Evolutionary conservation across 1,284 basidiomycete genomes (phyloP).

Genomic region (Takashimella koratensis): DNA sequence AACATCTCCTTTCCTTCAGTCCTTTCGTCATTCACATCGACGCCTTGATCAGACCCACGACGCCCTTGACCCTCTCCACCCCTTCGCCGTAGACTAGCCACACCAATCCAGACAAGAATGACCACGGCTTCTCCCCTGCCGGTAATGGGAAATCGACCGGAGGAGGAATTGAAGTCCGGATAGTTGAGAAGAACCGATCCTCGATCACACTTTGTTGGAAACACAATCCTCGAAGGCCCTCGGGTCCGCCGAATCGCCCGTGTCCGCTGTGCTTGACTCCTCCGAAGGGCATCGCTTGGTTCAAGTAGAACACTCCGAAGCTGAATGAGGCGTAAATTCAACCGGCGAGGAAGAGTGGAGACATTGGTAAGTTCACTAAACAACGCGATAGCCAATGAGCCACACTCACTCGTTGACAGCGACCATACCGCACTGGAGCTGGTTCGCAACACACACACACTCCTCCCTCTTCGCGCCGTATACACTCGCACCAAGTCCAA

Average conservation of each 20-base stretch:
- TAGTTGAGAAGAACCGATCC: constrained; percentile 74
- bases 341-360: background rate
- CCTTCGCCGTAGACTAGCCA: constrained; percentile 67
- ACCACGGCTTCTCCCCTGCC: constrained; percentile 54
- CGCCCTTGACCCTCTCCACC: constrained; percentile 26
- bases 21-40: too few relatives aligned
- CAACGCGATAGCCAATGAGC: constrained; percentile 24
- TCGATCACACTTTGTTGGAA: constrained; percentile 80
- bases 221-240: constrained; percentile 82
- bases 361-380: constrained; percentile 14
- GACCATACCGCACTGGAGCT: constrained; percentile 91
- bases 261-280: constrained; percentile 86
- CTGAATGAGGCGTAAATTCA: constrained; percentile 22
- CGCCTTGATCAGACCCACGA: constrained; percentile 29
- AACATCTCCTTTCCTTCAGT: too few relatives aligned
- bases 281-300: constrained; percentile 91
- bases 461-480: constrained; percentile 76
- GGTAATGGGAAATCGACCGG: constrained; percentile 28
- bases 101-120: constrained; percentile 69
- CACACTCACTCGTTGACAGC: constrained; percentile 85
- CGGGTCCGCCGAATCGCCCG: constrained; percentile 86
- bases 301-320: constrained; percentile 84
- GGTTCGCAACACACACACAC: constrained; percentile 71
- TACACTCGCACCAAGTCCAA: constrained; percentile 93
- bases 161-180: constrained; percentile 78